These are phyloP conservation scores for Colletotrichum abscissum DNA, from an alignment of 2,329 filamentous ascomycete species.

Conservation along the genomic window DNA sequence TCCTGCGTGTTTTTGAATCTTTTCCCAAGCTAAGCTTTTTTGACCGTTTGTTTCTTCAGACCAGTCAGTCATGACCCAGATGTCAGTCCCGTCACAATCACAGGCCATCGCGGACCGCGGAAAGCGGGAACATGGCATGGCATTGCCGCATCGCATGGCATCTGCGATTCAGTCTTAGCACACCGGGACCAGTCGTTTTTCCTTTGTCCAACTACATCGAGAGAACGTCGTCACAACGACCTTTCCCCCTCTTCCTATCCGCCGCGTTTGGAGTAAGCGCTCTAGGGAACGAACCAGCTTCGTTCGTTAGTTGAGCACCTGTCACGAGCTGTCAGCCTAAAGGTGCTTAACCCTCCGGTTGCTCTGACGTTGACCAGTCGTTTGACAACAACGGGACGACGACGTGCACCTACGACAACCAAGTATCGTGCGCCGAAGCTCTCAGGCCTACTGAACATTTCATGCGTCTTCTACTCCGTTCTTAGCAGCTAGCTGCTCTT, in stretches of 20 bases:
- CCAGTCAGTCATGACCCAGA: not conserved
- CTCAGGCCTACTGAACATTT: not conserved
- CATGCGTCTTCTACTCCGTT: not conserved
- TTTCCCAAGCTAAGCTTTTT: constrained; percentile 30
- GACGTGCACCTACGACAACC: constrained; percentile 3
- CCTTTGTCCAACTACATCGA: constrained; percentile 24
- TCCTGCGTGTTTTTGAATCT: constrained; percentile 11
- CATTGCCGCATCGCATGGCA: not conserved
- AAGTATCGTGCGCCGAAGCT: constrained; percentile 18
- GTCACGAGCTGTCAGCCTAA: constrained; percentile 17
- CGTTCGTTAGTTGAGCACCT: constrained; percentile 16
- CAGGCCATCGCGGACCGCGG: constrained; percentile 3
- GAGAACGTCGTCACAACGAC: constrained; percentile 22
- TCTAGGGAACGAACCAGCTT: constrained; percentile 9
- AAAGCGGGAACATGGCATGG: constrained; percentile 4
- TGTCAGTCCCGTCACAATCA: not conserved
- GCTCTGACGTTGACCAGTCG: constrained; percentile 26
- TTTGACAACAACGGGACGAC: constrained; percentile 23
- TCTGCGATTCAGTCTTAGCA: constrained; percentile 13
- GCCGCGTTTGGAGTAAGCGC: constrained; percentile 31
- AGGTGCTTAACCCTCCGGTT: constrained; percentile 6
- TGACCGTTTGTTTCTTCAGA: constrained; percentile 27
- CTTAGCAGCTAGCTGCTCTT: not conserved
- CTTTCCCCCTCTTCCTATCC: not conserved
- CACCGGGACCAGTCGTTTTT: constrained; percentile 29